Evolutionary conservation across 352 stramenopile species (phyloP).

Genomic region (Phytophthora citrophthora): DNA sequence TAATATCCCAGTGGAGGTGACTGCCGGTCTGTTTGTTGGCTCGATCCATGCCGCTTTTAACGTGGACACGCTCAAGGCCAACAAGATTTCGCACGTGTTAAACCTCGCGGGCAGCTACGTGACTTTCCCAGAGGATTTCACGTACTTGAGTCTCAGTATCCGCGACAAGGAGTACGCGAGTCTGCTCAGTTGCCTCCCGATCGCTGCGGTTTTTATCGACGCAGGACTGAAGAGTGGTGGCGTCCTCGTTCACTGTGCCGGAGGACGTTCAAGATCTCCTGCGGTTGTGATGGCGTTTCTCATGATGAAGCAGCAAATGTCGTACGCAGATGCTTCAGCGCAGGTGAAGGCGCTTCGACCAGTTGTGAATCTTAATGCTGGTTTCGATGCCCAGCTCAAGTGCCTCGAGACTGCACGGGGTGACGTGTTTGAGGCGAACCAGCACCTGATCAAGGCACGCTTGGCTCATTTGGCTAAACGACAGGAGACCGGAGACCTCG

Average conservation of each 20-base stretch:
- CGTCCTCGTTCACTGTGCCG: constrained; percentile 87
- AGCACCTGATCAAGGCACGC: constrained; percentile 66
- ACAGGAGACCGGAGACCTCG: constrained; percentile 38
- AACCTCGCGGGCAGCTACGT: constrained; percentile 86
- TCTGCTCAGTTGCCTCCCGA: constrained; percentile 84
- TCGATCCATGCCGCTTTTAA: constrained; percentile 91
- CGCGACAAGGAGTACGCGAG: constrained; percentile 92
- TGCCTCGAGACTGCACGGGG: constrained; percentile 70
- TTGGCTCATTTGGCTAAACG: constrained; percentile 45
- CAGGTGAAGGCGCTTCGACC: constrained; percentile 67
- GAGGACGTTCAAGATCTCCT: constrained; percentile 84
- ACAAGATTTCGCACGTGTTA: constrained; percentile 84
- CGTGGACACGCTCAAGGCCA: constrained; percentile 75
- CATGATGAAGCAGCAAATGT: constrained; percentile 71
- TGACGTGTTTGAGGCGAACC: constrained; percentile 80
- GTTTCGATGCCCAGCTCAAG: constrained; percentile 88
- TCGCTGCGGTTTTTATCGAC: constrained; percentile 84
- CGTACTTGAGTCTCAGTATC: constrained; percentile 90
- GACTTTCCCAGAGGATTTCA: constrained; percentile 90
- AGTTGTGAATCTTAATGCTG: constrained; percentile 76
- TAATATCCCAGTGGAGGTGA: constrained; percentile 81
- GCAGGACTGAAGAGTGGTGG: constrained; percentile 62
- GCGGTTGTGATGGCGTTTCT: constrained; percentile 82
- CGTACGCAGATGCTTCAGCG: constrained; percentile 50
- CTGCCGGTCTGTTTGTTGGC: constrained; percentile 77